These are phyloP conservation scores for Paralagenidium karlingii DNA, from an alignment of 352 stramenopile genomes.

Conservation along the genomic window DNA sequence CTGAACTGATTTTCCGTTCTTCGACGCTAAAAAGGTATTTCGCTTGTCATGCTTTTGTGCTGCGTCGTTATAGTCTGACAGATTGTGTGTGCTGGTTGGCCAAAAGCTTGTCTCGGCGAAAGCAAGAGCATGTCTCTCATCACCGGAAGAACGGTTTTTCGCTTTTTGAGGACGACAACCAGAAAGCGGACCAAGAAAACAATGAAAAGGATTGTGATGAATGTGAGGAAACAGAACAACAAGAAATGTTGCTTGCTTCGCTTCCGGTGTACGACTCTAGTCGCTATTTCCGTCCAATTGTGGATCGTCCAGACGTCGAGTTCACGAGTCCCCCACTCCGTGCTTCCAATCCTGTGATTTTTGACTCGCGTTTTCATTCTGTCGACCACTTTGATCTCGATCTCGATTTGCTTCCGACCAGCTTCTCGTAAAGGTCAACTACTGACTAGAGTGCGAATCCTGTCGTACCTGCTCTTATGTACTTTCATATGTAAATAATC, in stretches of 20 bases:
- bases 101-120: too few relatives aligned
- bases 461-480: too few relatives aligned
- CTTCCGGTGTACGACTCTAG: slow-evolving; percentile 3
- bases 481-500: too few relatives aligned
- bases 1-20: slow-evolving; percentile 14
- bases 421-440: neutral
- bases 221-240: slow-evolving; percentile 4
- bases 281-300: slow-evolving; percentile 10
- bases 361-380: slow-evolving; percentile 13
- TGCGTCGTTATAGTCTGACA: neutral
- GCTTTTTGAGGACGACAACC: too few relatives aligned
- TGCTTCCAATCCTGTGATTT: slow-evolving; percentile 9
- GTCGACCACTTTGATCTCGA: slow-evolving; percentile 7
- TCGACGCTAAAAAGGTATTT: slow-evolving; percentile 3
- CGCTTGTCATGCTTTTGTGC: neutral
- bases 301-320: slow-evolving; percentile 9
- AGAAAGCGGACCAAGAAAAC: neutral
- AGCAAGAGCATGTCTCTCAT: too few relatives aligned
- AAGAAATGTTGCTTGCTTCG: slow-evolving; percentile 1
- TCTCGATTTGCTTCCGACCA: slow-evolving; percentile 4
- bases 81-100: too few relatives aligned
- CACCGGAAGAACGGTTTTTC: too few relatives aligned
- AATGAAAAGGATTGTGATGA: neutral
- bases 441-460: neutral
- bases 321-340: slow-evolving; percentile 10